These are phyloP conservation scores for Suillus tomentosus DNA, from an alignment of 768 basidiomycete genomes.

Conservation along the genomic window DNA sequence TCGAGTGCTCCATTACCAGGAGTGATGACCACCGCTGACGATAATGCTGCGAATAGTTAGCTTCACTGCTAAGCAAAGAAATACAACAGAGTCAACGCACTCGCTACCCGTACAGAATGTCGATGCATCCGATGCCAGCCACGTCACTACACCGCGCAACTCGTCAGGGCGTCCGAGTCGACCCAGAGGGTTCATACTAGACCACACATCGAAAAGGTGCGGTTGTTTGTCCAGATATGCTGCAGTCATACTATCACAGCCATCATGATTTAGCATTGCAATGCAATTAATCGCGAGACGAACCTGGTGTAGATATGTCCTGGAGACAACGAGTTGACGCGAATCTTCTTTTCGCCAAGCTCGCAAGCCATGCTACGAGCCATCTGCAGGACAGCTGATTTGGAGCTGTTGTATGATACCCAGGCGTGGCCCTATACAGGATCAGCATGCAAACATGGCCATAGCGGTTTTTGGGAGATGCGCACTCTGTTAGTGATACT, in stretches of 20 bases:
- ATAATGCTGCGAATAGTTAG: conserved; percentile 23
- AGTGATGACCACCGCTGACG: conserved; percentile 34
- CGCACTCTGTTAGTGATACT: conserved; percentile 71
- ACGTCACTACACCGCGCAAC: conserved; percentile 66
- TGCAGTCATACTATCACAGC: conserved; percentile 63
- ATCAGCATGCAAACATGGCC: conserved; percentile 7
- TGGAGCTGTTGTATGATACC: conserved; percentile 78
- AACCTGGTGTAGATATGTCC: conserved; percentile 75
- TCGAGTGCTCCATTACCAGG: conserved; percentile 24
- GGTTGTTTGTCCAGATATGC: conserved; percentile 68
- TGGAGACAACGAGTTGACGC: conserved; percentile 77
- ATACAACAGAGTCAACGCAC: conserved; percentile 42
- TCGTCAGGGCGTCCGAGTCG: conserved; percentile 75
- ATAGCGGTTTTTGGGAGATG: not conserved
- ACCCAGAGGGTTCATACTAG: conserved; percentile 65
- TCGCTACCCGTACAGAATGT: conserved; percentile 84
- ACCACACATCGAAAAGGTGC: conserved; percentile 66
- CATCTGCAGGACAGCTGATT: conserved; percentile 80
- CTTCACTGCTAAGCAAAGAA: not conserved
- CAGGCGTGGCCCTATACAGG: conserved; percentile 63
- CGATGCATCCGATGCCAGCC: conserved; percentile 76
- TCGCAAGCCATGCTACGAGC: conserved; percentile 82
- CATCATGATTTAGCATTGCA: not conserved
- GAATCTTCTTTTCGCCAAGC: conserved; percentile 62
- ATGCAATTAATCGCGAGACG: conserved; percentile 13